A percentile compares a stretch with the other conserved stretches of the same genome.
Conservation (phyloP, 2,329 filamentous ascomycete genomes). For the Cryphonectria japonica region DNA sequence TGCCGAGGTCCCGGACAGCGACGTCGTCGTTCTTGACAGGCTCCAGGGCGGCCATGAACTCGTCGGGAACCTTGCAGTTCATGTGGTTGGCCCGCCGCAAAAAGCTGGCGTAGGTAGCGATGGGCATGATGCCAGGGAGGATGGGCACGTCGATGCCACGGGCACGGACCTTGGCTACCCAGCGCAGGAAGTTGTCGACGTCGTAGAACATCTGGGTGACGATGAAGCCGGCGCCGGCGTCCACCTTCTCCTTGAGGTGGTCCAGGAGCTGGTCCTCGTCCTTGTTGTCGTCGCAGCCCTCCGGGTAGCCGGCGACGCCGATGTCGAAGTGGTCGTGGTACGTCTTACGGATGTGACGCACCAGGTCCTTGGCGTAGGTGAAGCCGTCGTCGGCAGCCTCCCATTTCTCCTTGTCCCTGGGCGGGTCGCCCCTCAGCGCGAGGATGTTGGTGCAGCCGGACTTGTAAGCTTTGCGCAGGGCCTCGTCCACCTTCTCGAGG, state of each 20-base stretch:
- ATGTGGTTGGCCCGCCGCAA: conserved; percentile 89
- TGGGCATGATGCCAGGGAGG: conserved; percentile 90
- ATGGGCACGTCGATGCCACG: conserved; percentile 74
- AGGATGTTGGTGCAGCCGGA: conserved; percentile 97
- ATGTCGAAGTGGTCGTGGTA: conserved; percentile 96
- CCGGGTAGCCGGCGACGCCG: conserved; percentile 94
- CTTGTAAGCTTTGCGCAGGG: conserved; percentile 86
- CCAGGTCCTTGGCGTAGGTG: conserved; percentile 88
- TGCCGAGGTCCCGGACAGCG: conserved; percentile 87
- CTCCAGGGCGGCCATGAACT: conserved; percentile 82
- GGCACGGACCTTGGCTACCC: conserved; percentile 84
- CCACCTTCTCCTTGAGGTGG: conserved; percentile 96
- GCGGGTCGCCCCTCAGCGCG: conserved; percentile 89
- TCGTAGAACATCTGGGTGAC: conserved; percentile 99
- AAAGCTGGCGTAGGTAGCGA: conserved; percentile 94
- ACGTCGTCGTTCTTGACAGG: conserved; percentile 97
- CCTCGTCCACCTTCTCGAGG: conserved; percentile 85
- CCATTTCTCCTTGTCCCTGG: conserved; percentile 93
- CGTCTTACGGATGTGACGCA: conserved; percentile 71
- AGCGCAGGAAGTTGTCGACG: conserved; percentile 89
- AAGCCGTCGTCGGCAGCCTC: conserved; percentile 85
- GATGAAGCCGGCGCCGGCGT: conserved; percentile 90
- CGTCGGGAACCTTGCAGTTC: conserved; percentile 78
- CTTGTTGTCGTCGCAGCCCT: conserved; percentile 92
- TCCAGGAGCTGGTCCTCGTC: conserved; percentile 84